A percentile compares a stretch with the other conserved stretches of the same genome.
phyloP scores from a whole-genome alignment of 768 basidiomycete species.

The Strobilomyces dryophilus region DNA sequence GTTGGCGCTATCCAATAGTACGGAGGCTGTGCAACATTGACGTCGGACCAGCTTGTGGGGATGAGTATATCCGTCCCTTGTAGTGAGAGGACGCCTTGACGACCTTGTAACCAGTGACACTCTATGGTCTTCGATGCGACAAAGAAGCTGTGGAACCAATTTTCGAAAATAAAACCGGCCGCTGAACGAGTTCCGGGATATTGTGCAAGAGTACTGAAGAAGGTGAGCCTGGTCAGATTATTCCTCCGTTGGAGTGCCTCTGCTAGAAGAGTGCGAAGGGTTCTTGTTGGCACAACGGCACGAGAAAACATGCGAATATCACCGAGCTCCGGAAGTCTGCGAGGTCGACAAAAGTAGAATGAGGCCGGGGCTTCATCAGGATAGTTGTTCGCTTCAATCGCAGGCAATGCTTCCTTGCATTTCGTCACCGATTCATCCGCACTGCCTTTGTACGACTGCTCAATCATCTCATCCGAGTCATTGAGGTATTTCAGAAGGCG shows the following conservation, averaged over 20 bases:
- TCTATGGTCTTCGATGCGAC: too few species aligned
- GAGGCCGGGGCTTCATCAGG: neutral
- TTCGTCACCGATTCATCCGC: fast-evolving
- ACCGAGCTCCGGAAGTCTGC: too few species aligned
- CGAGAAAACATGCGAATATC: neutral
- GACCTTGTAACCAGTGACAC: neutral
- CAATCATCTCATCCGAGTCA: neutral
- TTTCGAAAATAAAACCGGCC: neutral
- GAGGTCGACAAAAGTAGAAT: neutral
- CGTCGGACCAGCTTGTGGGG: neutral
- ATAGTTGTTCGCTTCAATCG: neutral
- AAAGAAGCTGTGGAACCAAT: neutral
- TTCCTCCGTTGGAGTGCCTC: neutral
- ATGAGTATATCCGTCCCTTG: too few species aligned
- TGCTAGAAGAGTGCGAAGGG: neutral
- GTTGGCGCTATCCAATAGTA: neutral
- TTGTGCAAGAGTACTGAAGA: neutral
- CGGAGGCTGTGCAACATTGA: neutral
- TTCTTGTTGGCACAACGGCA: neutral
- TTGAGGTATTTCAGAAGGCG: neutral
- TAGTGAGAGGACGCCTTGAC: neutral
- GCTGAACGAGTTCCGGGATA: neutral
- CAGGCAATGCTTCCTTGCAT: neutral
- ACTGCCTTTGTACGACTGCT: fast-evolving
- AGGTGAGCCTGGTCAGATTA: neutral